Conservation (phyloP, 2,329 filamentous ascomycete species). For the Penicillium oxalicum region DNA sequence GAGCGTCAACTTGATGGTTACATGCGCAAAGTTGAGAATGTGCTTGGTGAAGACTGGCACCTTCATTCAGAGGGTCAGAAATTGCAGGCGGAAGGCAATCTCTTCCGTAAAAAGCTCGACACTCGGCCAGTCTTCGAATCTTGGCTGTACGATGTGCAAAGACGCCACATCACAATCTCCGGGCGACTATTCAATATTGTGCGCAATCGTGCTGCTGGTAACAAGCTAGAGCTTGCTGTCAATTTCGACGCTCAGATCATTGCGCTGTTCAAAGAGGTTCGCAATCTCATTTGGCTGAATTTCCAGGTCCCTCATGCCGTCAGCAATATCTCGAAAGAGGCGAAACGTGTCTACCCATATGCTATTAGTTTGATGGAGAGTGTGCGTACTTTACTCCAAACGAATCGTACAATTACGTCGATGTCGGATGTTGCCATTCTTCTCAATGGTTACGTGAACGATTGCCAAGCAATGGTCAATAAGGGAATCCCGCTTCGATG, state of each 20-base stretch:
- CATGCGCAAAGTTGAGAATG: conserved; percentile 98
- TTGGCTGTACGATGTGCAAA: conserved; percentile 85
- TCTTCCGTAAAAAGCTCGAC: conserved; percentile 95
- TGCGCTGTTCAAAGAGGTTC: conserved; percentile 95
- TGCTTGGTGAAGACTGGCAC: conserved; percentile 90
- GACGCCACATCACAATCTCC: conserved; percentile 83
- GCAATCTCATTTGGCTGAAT: conserved; percentile 91
- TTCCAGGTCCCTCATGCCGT: conserved; percentile 92
- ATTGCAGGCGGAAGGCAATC: conserved; percentile 79
- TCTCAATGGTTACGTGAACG: conserved; percentile 84
- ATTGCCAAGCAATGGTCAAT: conserved; percentile 73
- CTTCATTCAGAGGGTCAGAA: conserved; percentile 93
- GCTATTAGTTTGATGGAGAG: conserved; percentile 98
- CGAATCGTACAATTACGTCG: conserved; percentile 70
- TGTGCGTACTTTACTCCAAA: conserved; percentile 87
- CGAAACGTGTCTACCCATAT: conserved; percentile 96
- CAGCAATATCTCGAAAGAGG: conserved; percentile 93
- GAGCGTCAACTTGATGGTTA: conserved; percentile 92
- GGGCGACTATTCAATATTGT: conserved; percentile 87
- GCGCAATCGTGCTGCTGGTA: conserved; percentile 83
- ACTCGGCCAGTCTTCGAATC: conserved; percentile 91
- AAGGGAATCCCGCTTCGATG: conserved; percentile 89
- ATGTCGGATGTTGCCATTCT: conserved; percentile 86
- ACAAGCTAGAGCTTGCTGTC: conserved; percentile 78
- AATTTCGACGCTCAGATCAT: conserved; percentile 98